Evolutionary conservation across 1,284 basidiomycete genomes (phyloP), one percentile per base, ranked within the genome.

Genomic region (Puccinia coronata): DNA sequence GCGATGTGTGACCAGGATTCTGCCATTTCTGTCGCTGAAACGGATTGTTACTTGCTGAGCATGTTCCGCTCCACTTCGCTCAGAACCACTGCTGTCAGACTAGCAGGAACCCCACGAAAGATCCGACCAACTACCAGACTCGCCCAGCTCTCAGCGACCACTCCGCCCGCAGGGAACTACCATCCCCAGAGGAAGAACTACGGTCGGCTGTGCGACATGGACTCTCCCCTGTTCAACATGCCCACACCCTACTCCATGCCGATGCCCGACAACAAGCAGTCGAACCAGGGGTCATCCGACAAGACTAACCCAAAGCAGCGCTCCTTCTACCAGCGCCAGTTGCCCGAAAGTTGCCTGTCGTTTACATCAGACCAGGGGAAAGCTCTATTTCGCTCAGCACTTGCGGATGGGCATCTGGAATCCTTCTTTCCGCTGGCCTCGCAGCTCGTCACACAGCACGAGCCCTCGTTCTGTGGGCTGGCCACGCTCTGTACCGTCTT

Each of bases 401-500:
- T 85, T 23, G 51, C 20, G 0, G 83, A 83, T 61, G 83, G 82
- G 1, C 82, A 84, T 59, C 81, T 84, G 57, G 84, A 84, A 79
- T 43, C 77, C 5, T 85, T 84, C 82, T 85, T 84, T 72, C 69
- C 82, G 14, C 81, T 85, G 12, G 82, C 84, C 0, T 75, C 81
- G 6, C 81, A 83, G 72, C 82, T 83, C 31, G 65, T 83, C 16
- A 84, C 83, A 16, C 84, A 84, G 76, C 82, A 83, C 31, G 84
- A 84, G 14, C 83, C 84, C 4, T 83, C 84, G 0, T 84, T 78
- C 61, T 84, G 84, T 47, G 84, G 81, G 2, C 63, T 85, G 12
- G 83, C 82, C 2, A 84, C 83, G 0, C 83, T 85, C 11, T 82
- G 82, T n/a, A 84, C 83, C 78, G 83, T 84, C 25, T 82, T 85